Base-by-base conservation (phyloP, 345 rosid genomes). In the Eucalyptus marginata region DNA sequence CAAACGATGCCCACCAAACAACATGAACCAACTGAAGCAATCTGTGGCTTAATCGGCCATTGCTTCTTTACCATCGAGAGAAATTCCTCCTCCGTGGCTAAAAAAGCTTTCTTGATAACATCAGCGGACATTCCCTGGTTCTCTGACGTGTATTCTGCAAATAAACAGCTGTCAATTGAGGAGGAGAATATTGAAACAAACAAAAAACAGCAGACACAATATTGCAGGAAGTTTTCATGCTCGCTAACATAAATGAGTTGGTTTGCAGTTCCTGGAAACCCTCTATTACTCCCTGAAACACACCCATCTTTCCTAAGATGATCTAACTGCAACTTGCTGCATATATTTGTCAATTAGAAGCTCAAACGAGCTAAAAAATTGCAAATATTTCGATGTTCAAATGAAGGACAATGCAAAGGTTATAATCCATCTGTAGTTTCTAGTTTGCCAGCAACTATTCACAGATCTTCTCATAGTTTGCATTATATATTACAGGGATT, bases 11-110 rank as follows among this genome's bases (percentile, higher is more conserved):
- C 99, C 62, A 96, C 99, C 93, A 98, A 92, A 90, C 99, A 96
- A 91, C 99, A 97, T 25, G 99, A 92, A 40, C 99, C 99, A 56
- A 95, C 99, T 76, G 99, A 96, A 90, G 99, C 99, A 87, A 98
- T 94, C 91, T 95, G 96, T 17, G 99, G 99, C 90, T 92, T 96
- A 27, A 0, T 90, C 54, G 87, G 91, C 98, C 99, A 98, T 66
- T 96, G 93, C 88, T 92, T 95, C 92, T 89, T 90, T 47, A 98
- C 99, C 52, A 96, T 87, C 87, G 92, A 91, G 44, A 98, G 99
- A 92, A 98, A 98, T 83, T 95, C 99, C 80, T 96, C 99, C 91
- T 98, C 99, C 2, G 99, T 98, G 29, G 95, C 96, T 88, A 96
- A 92, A 90, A 96, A 97, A 31, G 99, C 99, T 92, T 93, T 94